Base-by-base conservation (phyloP, 2,329 filamentous ascomycete species). In the Albophoma yamanashiensis region DNA sequence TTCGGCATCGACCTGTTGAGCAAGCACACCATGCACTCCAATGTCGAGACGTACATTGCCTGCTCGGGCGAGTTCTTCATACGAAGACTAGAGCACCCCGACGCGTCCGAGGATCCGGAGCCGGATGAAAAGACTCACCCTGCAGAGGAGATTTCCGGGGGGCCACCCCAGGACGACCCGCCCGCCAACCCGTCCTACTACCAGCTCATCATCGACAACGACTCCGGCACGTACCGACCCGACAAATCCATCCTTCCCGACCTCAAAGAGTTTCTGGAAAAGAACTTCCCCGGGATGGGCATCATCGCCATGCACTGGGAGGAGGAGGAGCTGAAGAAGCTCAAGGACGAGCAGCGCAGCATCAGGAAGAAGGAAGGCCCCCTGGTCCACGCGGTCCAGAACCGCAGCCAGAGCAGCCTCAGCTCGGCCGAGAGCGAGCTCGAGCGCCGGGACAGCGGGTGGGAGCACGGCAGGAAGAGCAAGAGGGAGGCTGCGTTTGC, bases 1-100 rank as follows among this genome's bases (percentile, higher is more conserved):
- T 97, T 97, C 62, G 91, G 92, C 58, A 91, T 97, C 67, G 93
- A 97, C 74, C 79, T 97, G 72, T 76, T 97, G 67, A 92, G 88
- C 73, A 97, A 97, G 72, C 93, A 97, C 73, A 96, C 91, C 47
- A 96, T 97, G 91, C 93, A 97, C 76, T 93, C 90, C 64, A 88
- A 97, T 72, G 92, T 96, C 1, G 89, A 87, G 42, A 89, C 90
- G 2, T 96, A 96, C 71, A 91, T 97, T 64, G 93, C 92, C 27
- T 97, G 87, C 70, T 91, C 89, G 0, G 93, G 93, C 50, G 93
- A 97, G 70, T 97, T 97, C 73, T 94, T 97, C 71, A 82, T 97
- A 63, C 84, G 91, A 17, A 83, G 89, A 3, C 79, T 90, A 34
- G 73, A 80, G 58, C 77, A 79, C 17, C 78, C 80, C 0, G 73